Base-by-base conservation (phyloP, 441 rosid genomes). In the Breynia disticha region DNA sequence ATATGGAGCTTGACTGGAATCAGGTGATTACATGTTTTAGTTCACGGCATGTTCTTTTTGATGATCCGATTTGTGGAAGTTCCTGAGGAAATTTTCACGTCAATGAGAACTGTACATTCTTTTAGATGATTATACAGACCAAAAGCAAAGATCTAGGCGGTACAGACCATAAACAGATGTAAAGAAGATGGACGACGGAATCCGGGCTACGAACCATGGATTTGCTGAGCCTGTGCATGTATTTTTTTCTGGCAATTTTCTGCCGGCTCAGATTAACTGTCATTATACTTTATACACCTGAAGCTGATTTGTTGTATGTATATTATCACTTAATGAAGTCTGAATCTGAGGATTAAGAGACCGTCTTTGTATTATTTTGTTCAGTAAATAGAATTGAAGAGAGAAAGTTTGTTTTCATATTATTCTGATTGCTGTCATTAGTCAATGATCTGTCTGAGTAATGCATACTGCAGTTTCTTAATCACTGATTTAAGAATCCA, bases 141-240 rank as follows among this genome's bases (percentile, higher is more conserved):
- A 62, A 60, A 50, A 62, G 52, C 45, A 43, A 67, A 41, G 24
- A 59, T 37, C 17, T 5, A 56, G 48, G 55, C 55, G 54, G 57
- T 51, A 48, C 11, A 48, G n/a, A n/a, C n/a, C n/a, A n/a, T 54
- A 63, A 69, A 66, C 59, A 60, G 66, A 54, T 78, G 79, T 76
- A 81, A 74, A 76, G 80, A 65, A 65, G 47, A 50, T 62, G 72
- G 55, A 16, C 61, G 63, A 67, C 37, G 44, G 68, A 66, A 65
- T 42, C 37, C 64, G 54, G 59, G 64, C 44, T 61, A 54, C 46
- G 67, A 52, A 56, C 51, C 35, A 37, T 50, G 41, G 70, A 61
- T 61, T 65, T 64, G 50, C 59, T 14, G 57, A 63, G 64, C 60
- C 58, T 56, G 54, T 56, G 59, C 44, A 32, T 53, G 11, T 49